Evolutionary conservation across 73 alveolate species (phyloP), one percentile per base, ranked within the genome.

Genomic region (Blepharisma stoltei): DNA sequence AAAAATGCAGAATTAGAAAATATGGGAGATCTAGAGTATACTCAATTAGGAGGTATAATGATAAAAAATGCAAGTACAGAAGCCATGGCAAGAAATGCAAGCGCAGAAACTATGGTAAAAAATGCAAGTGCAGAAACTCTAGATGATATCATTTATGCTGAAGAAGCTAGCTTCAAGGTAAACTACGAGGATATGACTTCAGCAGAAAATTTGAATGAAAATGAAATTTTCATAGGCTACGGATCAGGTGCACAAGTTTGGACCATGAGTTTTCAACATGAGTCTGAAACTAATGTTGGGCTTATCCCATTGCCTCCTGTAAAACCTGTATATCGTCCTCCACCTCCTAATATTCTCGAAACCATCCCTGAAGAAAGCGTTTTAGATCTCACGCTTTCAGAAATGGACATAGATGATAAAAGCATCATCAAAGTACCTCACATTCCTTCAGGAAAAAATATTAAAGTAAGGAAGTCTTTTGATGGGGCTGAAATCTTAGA

Each of bases 301-400:
- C 41, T 32, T 32, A 32, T 32, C 41, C 41, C 41, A 32, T 32
- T 32, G 3, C 41, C 41, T 14, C 45, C 23, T 60, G 11, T 14
- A 9, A 14, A 14, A 3, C 73, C 73, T 60, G 46, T 60, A 18
- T 9, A n/a, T 11, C 14, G 11, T 14, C n/a, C 11, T 9, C 73
- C 73, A 0, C 48, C 45, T 18, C 73, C 73, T 14, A 60, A 38
- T 8, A 60, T 60, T 25, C 45, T 60, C 2, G 73, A 60, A 8
- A 60, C 23, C 0, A 60, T 60, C 23, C 48, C 37, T 1, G 73
- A 60, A 60, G 73, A 60, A 60, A 20, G 14, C 4, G 73, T 14
- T 9, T 4, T 60, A 20, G 73, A 60, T 25, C 49, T 60, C 11
- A 9, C 38, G 2, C 14, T 9, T 60, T n/a, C 73, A 18, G 48